Evolutionary conservation across 2,329 filamentous ascomycete species (phyloP), one percentile per base, ranked within the genome.

Genomic region (Apiospora phragmitis): DNA sequence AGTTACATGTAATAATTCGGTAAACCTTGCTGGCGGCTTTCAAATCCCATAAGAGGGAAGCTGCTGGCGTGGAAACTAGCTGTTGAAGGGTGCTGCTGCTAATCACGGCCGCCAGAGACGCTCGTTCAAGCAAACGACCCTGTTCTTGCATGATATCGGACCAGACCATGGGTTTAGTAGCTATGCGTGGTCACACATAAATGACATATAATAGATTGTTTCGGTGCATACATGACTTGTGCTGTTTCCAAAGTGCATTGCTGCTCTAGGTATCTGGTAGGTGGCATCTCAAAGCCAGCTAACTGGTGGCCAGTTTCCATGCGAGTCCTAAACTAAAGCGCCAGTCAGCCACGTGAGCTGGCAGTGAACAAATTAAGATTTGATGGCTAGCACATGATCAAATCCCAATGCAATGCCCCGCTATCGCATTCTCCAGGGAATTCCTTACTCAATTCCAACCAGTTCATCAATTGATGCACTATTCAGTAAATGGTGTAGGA

Each of bases 321-420:
- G 9, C 47, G 9, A 12, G 21, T n/a, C n/a, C n/a, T n/a, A n/a
- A 26, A 26, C n/a, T 26, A 41, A 55, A 55, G 43, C 43, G 18
- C 26, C 49, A 9, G 43, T 9, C 43, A 47, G 43, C 26, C 49
- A 18, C n/a, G 49, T 18, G 26, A 59, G 29, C 51, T 59, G 51
- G 51, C 51, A 29, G 51, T 59, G 51, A 59, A 59, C 51, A 32
- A 35, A 59, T 35, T 59, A 59, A 59, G 51, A 59, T 59, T 59
- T n/a, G 51, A 11, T 59, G 29, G 29, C 29, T 59, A 59, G 51
- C 49, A 55, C 49, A 55, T 14, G 29, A 59, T 47, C 16, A 59
- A 35, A 38, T 7, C 51, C 29, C 51, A 59, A 59, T 18, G 26
- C 18, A 59, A 59, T n/a, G 32, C 51, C 51, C 51, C 51, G 32